Base-by-base conservation (phyloP, 208 protist genomes). In the Wallacemonas collosoma region DNA sequence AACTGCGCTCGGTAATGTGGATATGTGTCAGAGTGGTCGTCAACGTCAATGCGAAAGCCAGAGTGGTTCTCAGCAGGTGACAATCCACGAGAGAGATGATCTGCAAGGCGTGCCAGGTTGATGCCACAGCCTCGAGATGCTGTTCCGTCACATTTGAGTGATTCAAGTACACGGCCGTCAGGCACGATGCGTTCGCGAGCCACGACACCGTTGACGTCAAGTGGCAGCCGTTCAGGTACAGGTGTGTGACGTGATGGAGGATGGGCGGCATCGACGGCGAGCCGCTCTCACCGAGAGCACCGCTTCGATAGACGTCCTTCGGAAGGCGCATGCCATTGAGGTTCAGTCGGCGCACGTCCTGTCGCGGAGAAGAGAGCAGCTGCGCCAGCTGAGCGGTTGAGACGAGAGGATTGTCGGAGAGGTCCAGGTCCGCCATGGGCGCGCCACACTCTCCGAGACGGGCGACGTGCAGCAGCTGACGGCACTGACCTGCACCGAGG, bases 111-210 rank as follows among this genome's bases (percentile, higher is more conserved):
- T 39, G 66, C 26, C 71, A 72, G 8, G 70, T 62, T 41, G 40
- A 61, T 17, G 70, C 77, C 7, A 90, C 39, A 1, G 26, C 12
- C 15, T 47, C 43, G 51, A 93, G 68, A 11, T 81, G 65, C 15
- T 48, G 72, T 1, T 74, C 88, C 1, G 75, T 89, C 36, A 93
- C 53, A 26, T 72, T 79, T 1, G 80, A 85, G n/a, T 64, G 48
- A 62, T 86, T 65, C 35, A 93, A 77, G 40, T 66, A 75, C 2
- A 90, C 61, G 45, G 79, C 44, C 65, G 70, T 43, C 15, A 90
- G 40, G 26, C 40, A 67, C 6, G 54, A 60, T 41, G 79, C 75
- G 3, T 60, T 53, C 56, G 39, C 73, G 54, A 93, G 68, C 88
- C 82, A 90, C 36, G 56, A 55, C 54, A 81, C 72, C 35, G 74